Evolutionary conservation across 2,329 filamentous ascomycete species (phyloP), one percentile per base, ranked within the genome.

Genomic region (Venturia asperata): DNA sequence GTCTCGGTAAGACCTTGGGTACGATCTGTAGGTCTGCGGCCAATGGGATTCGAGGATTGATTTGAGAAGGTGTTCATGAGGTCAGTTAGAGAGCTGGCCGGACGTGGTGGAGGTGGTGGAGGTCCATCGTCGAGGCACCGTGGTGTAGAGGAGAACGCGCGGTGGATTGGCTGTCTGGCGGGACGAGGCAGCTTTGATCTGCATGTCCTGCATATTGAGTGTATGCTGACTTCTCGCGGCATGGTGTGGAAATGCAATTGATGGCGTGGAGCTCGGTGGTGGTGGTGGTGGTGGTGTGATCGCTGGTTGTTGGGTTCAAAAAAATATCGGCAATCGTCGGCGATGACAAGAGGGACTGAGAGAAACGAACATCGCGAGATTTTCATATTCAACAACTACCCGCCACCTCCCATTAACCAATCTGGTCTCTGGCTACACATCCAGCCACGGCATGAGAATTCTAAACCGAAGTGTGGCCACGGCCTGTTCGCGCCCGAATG

Each of bases 181-280:
- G 66, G 62, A 2, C 68, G 64, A 39, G 70, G 66, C 30, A 72
- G 67, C 58, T 70, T 68, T 21, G 72, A 70, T 56, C 76, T 74
- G 68, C 77, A 78, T 66, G 76, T 74, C 66, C 75, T 67, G 70
- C 75, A 77, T 58, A 73, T 70, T 27, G 74, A 74, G 60, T 71
- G 70, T 60, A 68, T 70, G 65, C 77, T 67, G 42, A 39, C n/a
- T 17, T 58, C 27, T 9, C 42, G 47, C 17, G 63, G 21, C 63
- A 64, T 64, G 37, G 47, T 58, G 37, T 15, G 52, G 11, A 10
- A 3, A 24, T 45, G 41, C 43, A 63, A 37, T 64, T 60, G 63
- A 64, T 64, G 63, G 34, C 27, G 42, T n/a, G 19, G 43, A 47
- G 43, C 39, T 43, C 27, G n/a, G n/a, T 62, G 37, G 60, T 47